These are phyloP conservation scores for Saxophila tyrrhenica DNA, from an alignment of 495 filamentous ascomycete species.

Conservation along the genomic window DNA sequence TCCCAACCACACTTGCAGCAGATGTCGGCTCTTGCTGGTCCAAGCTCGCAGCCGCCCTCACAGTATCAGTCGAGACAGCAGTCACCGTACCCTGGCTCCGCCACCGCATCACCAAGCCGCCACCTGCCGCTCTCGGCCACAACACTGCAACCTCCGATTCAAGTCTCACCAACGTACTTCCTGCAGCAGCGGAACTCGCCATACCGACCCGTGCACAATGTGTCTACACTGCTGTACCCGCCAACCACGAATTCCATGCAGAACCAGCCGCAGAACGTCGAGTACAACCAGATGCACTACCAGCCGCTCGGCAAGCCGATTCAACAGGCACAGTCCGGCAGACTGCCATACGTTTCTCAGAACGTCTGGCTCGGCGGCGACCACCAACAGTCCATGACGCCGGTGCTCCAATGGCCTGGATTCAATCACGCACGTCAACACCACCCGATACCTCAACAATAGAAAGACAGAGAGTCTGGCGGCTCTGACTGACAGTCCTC, in stretches of 20 bases:
- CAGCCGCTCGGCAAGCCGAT: constrained; percentile 70
- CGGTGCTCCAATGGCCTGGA: constrained; percentile 28
- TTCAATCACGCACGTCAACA: constrained; percentile 5
- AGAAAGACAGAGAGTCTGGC: not conserved
- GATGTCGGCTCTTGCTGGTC: constrained; percentile 39
- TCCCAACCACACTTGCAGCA: constrained; percentile 39
- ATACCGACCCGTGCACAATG: constrained; percentile 79
- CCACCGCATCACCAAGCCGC: constrained; percentile 26
- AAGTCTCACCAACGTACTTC: constrained; percentile 53
- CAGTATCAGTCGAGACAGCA: constrained; percentile 27
- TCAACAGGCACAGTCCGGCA: constrained; percentile 66
- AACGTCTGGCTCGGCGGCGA: constrained; percentile 25
- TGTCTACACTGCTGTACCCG: constrained; percentile 81
- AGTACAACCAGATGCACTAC: constrained; percentile 86
- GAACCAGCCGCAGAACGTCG: constrained; percentile 49
- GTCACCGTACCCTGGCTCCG: constrained; percentile 29
- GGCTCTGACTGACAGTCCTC: not conserved
- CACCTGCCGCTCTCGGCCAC: constrained; percentile 13
- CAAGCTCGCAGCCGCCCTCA: constrained; percentile 35
- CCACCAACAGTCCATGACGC: constrained; percentile 16
- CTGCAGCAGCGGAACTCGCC: constrained; percentile 63
- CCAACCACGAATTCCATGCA: constrained; percentile 71
- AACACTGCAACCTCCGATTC: constrained; percentile 34
- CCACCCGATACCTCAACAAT: constrained; percentile 1
- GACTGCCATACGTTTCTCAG: constrained; percentile 57